Evolutionary conservation across 352 stramenopile genomes (phyloP).

Genomic region (Globisporangium yorkense): DNA sequence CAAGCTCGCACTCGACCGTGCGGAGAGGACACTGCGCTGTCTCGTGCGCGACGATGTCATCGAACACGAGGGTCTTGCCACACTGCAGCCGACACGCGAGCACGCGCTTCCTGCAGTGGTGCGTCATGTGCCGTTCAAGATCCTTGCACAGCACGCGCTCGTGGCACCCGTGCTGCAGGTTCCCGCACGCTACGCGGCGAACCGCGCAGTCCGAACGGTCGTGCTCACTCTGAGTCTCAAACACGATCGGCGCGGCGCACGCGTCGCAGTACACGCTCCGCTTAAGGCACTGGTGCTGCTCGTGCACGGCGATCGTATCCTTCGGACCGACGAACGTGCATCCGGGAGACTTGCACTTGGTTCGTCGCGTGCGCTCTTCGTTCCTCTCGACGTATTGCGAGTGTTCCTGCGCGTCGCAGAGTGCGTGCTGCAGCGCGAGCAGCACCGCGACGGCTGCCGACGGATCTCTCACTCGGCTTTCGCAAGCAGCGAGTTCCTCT

Average conservation of each 20-base stretch:
- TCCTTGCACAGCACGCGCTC: constrained; percentile 32
- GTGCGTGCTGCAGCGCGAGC: constrained; percentile 25
- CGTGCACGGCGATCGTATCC: constrained; percentile 51
- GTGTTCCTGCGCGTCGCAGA: constrained; percentile 40
- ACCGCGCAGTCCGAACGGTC: constrained; percentile 24
- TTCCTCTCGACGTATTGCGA: constrained; percentile 44
- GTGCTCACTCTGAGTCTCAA: constrained; percentile 30
- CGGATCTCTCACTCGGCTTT: background rate
- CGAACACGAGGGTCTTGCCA: constrained; percentile 28
- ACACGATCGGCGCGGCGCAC: constrained; percentile 29
- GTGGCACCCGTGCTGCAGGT: constrained; percentile 49
- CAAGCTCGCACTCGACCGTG: constrained; percentile 31
- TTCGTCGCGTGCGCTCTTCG: constrained; percentile 31
- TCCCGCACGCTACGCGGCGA: constrained; percentile 38
- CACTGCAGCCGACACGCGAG: constrained; percentile 49
- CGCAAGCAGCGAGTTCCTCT: constrained; percentile 4
- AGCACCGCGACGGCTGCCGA: constrained; percentile 21
- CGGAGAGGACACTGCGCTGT: constrained; percentile 37
- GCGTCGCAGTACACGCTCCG: constrained; percentile 47
- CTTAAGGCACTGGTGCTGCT: constrained; percentile 51
- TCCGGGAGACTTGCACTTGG: constrained; percentile 30
- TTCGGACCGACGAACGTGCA: constrained; percentile 45
- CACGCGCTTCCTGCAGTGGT: constrained; percentile 57
- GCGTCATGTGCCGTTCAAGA: constrained; percentile 23
- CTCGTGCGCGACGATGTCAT: constrained; percentile 48